These are phyloP conservation scores for Fistulinella prunicolor DNA, from an alignment of 768 basidiomycete species.

Conservation along the genomic window DNA sequence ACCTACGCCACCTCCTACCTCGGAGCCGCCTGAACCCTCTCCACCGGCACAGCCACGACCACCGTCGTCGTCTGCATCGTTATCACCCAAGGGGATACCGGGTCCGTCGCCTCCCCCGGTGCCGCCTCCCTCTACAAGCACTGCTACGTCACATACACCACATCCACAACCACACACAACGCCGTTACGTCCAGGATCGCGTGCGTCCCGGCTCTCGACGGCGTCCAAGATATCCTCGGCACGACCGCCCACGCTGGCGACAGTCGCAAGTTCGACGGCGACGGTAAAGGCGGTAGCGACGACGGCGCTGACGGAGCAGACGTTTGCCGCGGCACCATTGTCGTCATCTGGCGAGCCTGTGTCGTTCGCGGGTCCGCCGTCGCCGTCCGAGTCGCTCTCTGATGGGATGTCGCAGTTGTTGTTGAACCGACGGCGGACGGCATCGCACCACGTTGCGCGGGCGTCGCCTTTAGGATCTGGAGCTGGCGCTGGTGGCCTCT, in stretches of 20 bases:
- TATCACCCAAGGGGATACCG: conserved; percentile 1
- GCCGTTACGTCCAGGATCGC: conserved; percentile 68
- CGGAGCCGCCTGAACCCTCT: conserved; percentile 3
- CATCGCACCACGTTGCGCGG: conserved; percentile 57
- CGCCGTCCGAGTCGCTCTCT: conserved; percentile 58
- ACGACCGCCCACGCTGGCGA: conserved; percentile 59
- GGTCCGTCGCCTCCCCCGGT: conserved; percentile 3
- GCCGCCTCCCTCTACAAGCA: conserved; percentile 33
- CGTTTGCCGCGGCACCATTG: conserved; percentile 45
- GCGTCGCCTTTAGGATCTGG: conserved; percentile 43
- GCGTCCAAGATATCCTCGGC: conserved; percentile 66
- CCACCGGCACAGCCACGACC: conserved; percentile 35
- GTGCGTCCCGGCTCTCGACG: conserved; percentile 66
- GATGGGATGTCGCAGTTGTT: conserved; percentile 54
- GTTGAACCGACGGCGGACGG: conserved; percentile 51
- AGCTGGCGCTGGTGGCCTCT: not conserved
- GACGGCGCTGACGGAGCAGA: conserved; percentile 60
- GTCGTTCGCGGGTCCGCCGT: conserved; percentile 44
- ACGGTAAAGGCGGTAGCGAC: conserved; percentile 62
- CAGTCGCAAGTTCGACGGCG: conserved; percentile 39
- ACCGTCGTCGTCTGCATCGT: conserved; percentile 23
- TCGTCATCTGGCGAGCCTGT: conserved; percentile 17
- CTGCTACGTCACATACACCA: conserved; percentile 31
- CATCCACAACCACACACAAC: conserved; percentile 35
- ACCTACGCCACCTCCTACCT: conserved; percentile 29